Base-by-base conservation (phyloP, 169 alveolate species). In the Plasmodium vinckei region DNA sequence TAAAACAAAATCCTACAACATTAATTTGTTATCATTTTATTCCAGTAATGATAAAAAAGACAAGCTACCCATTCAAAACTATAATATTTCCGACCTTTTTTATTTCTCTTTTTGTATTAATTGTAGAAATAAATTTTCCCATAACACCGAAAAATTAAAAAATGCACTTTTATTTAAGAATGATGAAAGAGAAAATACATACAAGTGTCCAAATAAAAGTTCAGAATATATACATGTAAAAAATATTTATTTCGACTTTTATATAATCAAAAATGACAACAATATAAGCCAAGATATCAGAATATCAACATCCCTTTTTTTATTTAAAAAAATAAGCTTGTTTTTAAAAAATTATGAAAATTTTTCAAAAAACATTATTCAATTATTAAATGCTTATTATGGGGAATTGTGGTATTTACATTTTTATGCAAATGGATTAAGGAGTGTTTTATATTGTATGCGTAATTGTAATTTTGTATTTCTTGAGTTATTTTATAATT, bases 371-470 rank as follows among this genome's bases (percentile, higher is more conserved):
- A 63, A 65, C 7, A 82, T 82, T 79, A 42, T 82, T 25, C 56
- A 65, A 44, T 15, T 82, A 25, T 25, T 82, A 17, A 57, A 54
- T 27, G 46, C n/a, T 39, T 53, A 27, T 67, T 82, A 82, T 82
- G 33, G 82, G 9, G 90, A 82, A 59, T 51, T 54, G 47, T 54
- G 33, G 42, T 82, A 82, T 54, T 17, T 82, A 13, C 69, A 67
- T 82, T 67, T 82, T 82, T 82, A 82, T 65, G 53, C 82, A 42
- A 82, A 54, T 67, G 44, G 57, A 13, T 59, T 82, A 9, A 65
- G 72, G 46, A 82, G 68, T 47, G 61, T 67, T 17, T 13, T 82
- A 23, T 82, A 82, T 27, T 82, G 84, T 49, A 23, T 61, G 13
- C 68, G 90, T 27, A 82, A 82, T 51, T 67, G 61, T 21, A 82